These are phyloP conservation scores for Bipolaris bicolor DNA, from an alignment of 2,329 filamentous ascomycete species.

Conservation along the genomic window DNA sequence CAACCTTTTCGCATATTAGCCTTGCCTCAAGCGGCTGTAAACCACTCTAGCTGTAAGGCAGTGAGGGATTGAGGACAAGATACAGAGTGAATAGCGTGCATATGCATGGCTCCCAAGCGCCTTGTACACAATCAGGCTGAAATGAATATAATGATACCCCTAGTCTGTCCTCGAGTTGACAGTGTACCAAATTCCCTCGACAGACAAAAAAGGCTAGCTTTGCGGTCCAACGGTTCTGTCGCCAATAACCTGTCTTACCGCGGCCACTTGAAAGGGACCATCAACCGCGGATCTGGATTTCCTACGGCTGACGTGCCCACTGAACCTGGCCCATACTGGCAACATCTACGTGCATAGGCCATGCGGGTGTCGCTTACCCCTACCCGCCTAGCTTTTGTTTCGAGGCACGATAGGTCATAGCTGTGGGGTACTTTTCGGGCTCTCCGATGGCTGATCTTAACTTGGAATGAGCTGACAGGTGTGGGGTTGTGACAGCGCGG, in stretches of 20 bases:
- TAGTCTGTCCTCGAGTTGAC: neutral
- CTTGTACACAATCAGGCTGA: neutral
- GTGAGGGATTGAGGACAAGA: neutral
- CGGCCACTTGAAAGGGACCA: constrained; percentile 1
- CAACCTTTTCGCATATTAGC: neutral
- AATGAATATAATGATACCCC: neutral
- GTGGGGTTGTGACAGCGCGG: neutral
- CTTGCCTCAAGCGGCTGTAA: neutral
- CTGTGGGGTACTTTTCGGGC: constrained; percentile 1
- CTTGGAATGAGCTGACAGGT: neutral
- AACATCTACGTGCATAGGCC: constrained; percentile 7
- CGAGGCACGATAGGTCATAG: neutral
- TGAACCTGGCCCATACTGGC: neutral
- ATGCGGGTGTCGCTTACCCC: constrained; percentile 8
- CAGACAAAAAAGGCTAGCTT: neutral
- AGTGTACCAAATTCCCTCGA: constrained; percentile 1
- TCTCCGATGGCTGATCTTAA: constrained; percentile 1
- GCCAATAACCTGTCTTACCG: neutral
- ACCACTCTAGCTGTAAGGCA: neutral
- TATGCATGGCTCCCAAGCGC: neutral
- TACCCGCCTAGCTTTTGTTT: constrained; percentile 5
- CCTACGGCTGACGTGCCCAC: constrained; percentile 13
- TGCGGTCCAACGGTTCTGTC: constrained; percentile 2
- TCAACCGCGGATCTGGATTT: constrained; percentile 10
- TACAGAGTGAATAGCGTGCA: neutral